These are phyloP conservation scores for Globisporangium camurandrum DNA, from an alignment of 352 stramenopile species.

Conservation along the genomic window DNA sequence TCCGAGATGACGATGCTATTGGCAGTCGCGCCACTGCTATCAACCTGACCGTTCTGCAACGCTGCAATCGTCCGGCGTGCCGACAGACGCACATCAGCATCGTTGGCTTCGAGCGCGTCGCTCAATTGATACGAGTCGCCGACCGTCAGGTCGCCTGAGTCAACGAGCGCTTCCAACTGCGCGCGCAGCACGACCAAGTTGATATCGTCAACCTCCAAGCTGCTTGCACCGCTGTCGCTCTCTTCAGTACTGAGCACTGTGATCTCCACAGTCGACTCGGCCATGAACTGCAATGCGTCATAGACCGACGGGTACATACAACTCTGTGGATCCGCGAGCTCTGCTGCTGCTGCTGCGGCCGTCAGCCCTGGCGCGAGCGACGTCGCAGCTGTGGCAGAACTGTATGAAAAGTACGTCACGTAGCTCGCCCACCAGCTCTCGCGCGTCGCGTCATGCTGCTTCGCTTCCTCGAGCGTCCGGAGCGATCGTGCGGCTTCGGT, in stretches of 20 bases:
- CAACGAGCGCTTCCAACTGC: slow-evolving; percentile 73
- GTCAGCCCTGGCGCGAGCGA: slow-evolving; percentile 11
- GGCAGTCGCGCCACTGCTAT: slow-evolving; percentile 16
- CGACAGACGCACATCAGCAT: slow-evolving; percentile 31
- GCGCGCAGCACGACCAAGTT: slow-evolving; percentile 50
- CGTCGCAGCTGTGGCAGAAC: too few species aligned
- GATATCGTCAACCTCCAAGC: slow-evolving; percentile 1
- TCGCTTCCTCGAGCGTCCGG: slow-evolving; percentile 48
- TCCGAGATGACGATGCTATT: slow-evolving; percentile 24
- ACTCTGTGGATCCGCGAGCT: slow-evolving; percentile 7
- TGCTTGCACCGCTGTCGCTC: neutral
- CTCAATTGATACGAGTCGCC: slow-evolving; percentile 69
- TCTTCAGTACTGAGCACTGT: slow-evolving; percentile 1
- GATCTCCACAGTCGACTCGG: neutral
- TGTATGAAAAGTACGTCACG: slow-evolving; percentile 32
- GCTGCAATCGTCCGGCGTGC: slow-evolving; percentile 53
- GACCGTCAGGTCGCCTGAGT: slow-evolving; percentile 45
- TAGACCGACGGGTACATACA: slow-evolving; percentile 35
- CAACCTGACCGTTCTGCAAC: slow-evolving; percentile 47
- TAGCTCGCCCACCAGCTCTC: slow-evolving; percentile 72
- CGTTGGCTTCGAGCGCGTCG: slow-evolving; percentile 46
- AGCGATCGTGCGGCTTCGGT: slow-evolving; percentile 64
- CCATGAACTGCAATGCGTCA: slow-evolving; percentile 16
- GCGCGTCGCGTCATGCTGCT: slow-evolving; percentile 27
- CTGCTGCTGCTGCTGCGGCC: slow-evolving; percentile 4